A percentile compares a stretch with the other conserved stretches of the same genome.
phyloP scores from a whole-genome alignment of 148 eudicot species.

The Oxyria digyna region DNA sequence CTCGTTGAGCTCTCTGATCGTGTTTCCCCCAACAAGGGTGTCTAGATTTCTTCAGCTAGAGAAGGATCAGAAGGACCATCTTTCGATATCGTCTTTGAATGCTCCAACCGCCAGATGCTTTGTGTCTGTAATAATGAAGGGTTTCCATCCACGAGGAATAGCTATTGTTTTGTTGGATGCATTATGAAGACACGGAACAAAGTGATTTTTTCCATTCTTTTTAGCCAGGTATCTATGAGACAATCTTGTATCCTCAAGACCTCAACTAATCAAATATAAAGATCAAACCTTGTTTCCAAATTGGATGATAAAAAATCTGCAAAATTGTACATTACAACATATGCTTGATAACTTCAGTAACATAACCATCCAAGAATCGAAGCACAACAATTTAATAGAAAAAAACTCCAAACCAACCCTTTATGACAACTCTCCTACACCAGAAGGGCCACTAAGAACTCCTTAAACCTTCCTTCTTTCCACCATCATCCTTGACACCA shows the following conservation, averaged over 20 bases:
- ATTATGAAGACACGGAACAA: no score
- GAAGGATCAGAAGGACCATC: no score
- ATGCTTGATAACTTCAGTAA: neutral
- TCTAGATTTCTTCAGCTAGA: slow-evolving; percentile 77
- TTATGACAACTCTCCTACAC: slow-evolving; percentile 22
- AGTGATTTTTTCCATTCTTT: no score
- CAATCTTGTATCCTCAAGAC: no score
- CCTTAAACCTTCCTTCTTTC: slow-evolving; percentile 88
- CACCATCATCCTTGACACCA: slow-evolving; percentile 43
- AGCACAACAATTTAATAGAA: neutral
- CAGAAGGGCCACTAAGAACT: slow-evolving; percentile 85
- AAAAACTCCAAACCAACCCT: neutral
- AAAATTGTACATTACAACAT: neutral
- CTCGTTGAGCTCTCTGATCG: slow-evolving; percentile 81
- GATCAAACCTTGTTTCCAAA: neutral
- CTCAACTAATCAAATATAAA: no score
- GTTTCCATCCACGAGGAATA: no score
- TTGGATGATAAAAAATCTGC: no score
- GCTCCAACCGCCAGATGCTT: neutral
- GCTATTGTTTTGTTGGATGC: neutral
- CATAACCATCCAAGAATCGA: neutral
- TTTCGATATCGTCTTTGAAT: no score
- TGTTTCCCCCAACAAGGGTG: slow-evolving; percentile 71
- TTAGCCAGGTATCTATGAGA: no score
- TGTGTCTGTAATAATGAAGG: no score